Percentiles rank a stretch among this genome's conserved stretches.
Evolutionary conservation across 495 filamentous ascomycete species (phyloP).

Genomic region (Cercophora newfieldiana): DNA sequence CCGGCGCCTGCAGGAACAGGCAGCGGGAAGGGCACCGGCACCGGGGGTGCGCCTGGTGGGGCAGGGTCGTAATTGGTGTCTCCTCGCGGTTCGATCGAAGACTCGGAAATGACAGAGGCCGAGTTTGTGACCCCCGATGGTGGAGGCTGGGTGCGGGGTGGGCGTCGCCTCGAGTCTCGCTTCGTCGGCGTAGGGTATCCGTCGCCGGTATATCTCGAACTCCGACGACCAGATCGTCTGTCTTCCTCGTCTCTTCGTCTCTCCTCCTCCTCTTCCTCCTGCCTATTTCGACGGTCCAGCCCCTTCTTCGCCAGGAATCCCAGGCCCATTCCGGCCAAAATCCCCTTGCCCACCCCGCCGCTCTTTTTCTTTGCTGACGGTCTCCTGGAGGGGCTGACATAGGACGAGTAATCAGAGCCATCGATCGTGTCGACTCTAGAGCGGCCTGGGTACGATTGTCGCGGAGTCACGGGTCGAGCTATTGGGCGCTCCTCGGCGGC

Average conservation of each 20-base stretch:
- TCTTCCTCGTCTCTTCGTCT: constrained; percentile 57
- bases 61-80: constrained; percentile 33
- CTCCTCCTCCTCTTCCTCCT: constrained; percentile 66
- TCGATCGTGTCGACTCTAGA: constrained; percentile 45
- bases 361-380: constrained; percentile 28
- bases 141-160: constrained; percentile 36
- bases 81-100: constrained; percentile 40
- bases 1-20: constrained; percentile 39
- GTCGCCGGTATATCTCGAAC: constrained; percentile 56
- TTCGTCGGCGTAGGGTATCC: constrained; percentile 59
- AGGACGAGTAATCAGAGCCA: constrained; percentile 53
- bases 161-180: constrained; percentile 45
- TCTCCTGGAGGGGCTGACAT: constrained; percentile 49
- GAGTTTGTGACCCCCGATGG: constrained; percentile 36
- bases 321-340: constrained; percentile 66
- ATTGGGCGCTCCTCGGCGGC: constrained; percentile 34
- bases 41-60: constrained; percentile 10
- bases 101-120: constrained; percentile 38
- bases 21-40: constrained; percentile 38
- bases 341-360: constrained; percentile 57
- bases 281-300: constrained; percentile 58
- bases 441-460: constrained; percentile 41
- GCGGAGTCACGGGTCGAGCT: constrained; percentile 35
- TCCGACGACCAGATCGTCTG: constrained; percentile 40
- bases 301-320: constrained; percentile 65